Base-by-base conservation (phyloP, 345 rosid species). In the Linum trigynum region DNA sequence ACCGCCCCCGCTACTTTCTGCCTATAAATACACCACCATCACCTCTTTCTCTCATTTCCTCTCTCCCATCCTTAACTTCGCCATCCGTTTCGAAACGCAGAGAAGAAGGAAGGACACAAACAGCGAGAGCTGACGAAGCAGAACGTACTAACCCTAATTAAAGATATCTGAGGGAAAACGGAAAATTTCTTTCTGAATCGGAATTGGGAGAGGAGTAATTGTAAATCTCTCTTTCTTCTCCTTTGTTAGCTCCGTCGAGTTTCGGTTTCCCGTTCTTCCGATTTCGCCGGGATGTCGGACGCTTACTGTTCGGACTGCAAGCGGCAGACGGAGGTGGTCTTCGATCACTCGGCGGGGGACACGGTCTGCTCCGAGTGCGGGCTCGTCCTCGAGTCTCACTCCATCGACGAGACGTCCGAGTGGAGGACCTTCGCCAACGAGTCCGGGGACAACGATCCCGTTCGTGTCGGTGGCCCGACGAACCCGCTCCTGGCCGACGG, bases 311-410 rank as follows among this genome's bases (percentile, higher is more conserved):
- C 63, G 5, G 78, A 84, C 62, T 84, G 86, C 73, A 76, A 64
- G 72, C 60, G 61, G 56, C 68, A 64, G 37, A 77, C 83, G 9
- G 81, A 75, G 70, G 66, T 73, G 15, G 79, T 84, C 39, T 69
- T 71, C 72, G 84, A 82, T 66, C 79, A 65, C 69, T 53, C 78
- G 3, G 86, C 86, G 4, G 83, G 86, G 3, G 71, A 78, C 65
- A 74, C 76, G 10, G 70, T 82, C 61, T 85, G 86, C 67, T 80
- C 85, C 0, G 81, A 78, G 69, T 82, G 83, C 61, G 82, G 83
- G 8, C 77, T 84, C 0, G 74, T 84, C 35, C 68, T 82, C 56
- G 84, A 80, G 71, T 67, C 78, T 4, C 74, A 75, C 72, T 71
- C 67, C 62, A 67, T 80, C 42, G 86, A 84, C 59, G 80, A 78